phyloP scores from a whole-genome alignment of 805 yeast species.

The Kodamaea leandrae region DNA sequence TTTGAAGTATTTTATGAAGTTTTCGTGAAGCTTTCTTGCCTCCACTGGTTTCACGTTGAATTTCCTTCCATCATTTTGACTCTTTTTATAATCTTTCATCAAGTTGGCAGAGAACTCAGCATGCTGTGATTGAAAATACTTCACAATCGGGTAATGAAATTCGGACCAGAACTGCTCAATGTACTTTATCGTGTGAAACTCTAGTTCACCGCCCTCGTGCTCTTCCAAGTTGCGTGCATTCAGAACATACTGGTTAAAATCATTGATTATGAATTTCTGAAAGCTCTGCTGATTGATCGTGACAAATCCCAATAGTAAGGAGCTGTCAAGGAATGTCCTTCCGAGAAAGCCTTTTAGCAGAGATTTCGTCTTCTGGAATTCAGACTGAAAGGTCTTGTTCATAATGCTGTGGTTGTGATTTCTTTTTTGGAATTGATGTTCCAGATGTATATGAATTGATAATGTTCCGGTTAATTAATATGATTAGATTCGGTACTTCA shows the following conservation, averaged over 20 bases:
- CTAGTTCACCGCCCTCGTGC: conserved; percentile 5
- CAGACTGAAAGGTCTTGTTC: conserved; percentile 3
- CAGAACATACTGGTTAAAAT: conserved; percentile 31
- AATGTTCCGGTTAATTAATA: background rate
- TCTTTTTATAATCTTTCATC: conserved; percentile 16
- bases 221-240: background rate
- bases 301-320: conserved; percentile 48
- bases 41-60: conserved; percentile 47
- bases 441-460: no score
- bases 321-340: conserved; percentile 33
- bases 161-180: conserved; percentile 56
- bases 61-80: conserved; percentile 12
- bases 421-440: no score
- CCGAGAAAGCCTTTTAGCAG: conserved; percentile 27
- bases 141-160: conserved; percentile 63
- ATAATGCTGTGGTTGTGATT: background rate
- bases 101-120: conserved; percentile 21
- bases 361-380: conserved; percentile 15
- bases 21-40: conserved; percentile 52
- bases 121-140: conserved; percentile 48
- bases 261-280: conserved; percentile 36
- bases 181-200: conserved; percentile 37
- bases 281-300: conserved; percentile 49
- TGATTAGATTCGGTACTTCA: background rate
- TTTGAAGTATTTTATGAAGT: conserved; percentile 48